Conservation (phyloP, 805 yeast species). For the Metschnikowia shivogae region DNA sequence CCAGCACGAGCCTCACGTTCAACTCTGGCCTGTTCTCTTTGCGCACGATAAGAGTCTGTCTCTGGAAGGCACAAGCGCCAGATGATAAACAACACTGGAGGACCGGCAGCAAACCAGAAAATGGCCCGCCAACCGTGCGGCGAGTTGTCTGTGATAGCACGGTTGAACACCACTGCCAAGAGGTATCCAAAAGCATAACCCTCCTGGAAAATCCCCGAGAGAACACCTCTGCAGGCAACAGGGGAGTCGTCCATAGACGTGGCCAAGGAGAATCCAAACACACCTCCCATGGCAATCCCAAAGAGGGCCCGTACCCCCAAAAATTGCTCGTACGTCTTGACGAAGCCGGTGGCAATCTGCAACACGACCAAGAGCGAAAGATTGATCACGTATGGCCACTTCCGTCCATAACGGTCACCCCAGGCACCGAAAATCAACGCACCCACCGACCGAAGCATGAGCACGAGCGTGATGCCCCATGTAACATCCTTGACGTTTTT, state of each 20-base stretch:
- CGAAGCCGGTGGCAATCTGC: constrained; percentile 64
- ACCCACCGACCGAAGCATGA: constrained; percentile 66
- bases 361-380: constrained; percentile 44
- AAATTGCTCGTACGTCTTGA: constrained; percentile 51
- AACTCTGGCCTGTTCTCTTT: constrained; percentile 10
- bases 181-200: constrained; percentile 74
- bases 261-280: constrained; percentile 62
- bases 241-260: constrained; percentile 68
- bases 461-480: constrained; percentile 68
- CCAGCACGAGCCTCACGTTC: constrained; percentile 7
- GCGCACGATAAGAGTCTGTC: constrained; percentile 46
- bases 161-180: constrained; percentile 58
- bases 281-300: constrained; percentile 70
- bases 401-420: constrained; percentile 60
- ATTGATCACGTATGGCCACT: constrained; percentile 51
- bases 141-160: constrained; percentile 50
- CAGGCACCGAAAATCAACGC: constrained; percentile 56
- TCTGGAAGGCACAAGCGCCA: constrained; percentile 60
- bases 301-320: constrained; percentile 60
- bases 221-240: constrained; percentile 49
- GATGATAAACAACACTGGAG: constrained; percentile 52
- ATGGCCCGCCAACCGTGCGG: constrained; percentile 59
- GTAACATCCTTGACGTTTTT: constrained; percentile 48
- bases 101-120: constrained; percentile 70
- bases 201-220: constrained; percentile 71